Evolutionary conservation across 108 stramenopile genomes (phyloP).

Genomic region (Cyclotella baltica): DNA sequence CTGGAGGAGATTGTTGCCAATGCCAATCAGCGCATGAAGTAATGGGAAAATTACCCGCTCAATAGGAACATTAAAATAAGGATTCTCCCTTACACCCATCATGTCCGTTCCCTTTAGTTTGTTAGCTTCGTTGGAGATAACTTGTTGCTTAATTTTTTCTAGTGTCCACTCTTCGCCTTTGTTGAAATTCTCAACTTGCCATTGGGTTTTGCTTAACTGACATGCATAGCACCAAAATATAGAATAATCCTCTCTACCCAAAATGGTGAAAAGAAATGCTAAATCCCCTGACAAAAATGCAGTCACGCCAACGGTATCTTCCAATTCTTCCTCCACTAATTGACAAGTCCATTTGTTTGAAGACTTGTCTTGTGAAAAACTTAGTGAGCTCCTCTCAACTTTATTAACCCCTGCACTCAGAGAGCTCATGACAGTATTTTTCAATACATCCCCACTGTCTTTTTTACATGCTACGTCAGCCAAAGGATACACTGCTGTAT

Average conservation of each 20-base stretch:
- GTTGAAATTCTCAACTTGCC: not conserved
- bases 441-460: not conserved
- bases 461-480: not conserved
- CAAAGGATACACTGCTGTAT: no score
- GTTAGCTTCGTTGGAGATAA: not conserved
- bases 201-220: not conserved
- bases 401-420: not conserved
- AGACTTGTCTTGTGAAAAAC: not conserved
- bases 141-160: not conserved
- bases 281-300: not conserved
- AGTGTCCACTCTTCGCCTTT: not conserved
- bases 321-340: no score
- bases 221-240: not conserved
- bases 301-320: not conserved
- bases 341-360: no score
- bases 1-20: not conserved
- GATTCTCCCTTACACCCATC: not conserved
- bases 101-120: not conserved
- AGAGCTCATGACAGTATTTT: not conserved
- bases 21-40: not conserved
- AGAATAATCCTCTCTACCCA: not conserved
- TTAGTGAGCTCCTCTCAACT: not conserved
- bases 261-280: no score
- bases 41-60: not conserved
- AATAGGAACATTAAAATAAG: not conserved